Evolutionary conservation across 495 filamentous ascomycete species (phyloP).

Genomic region (Talaromyces ruber): DNA sequence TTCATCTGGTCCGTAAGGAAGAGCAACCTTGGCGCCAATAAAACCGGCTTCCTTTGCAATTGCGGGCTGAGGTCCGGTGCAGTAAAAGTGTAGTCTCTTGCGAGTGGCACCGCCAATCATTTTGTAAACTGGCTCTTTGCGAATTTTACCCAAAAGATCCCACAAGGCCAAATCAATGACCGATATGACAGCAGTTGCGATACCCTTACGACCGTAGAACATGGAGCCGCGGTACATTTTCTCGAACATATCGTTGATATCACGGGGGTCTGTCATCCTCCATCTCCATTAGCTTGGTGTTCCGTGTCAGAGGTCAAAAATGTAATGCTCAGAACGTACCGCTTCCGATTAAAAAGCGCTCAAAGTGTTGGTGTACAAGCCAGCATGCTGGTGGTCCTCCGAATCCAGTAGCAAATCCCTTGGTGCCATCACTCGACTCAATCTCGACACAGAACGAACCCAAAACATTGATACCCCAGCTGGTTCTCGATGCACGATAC

Average conservation of each 20-base stretch:
- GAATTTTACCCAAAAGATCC: slow-evolving; percentile 84
- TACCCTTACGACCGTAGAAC: slow-evolving; percentile 91
- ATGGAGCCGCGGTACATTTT: slow-evolving; percentile 93
- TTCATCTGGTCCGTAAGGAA: slow-evolving; percentile 83
- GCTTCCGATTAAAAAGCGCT: slow-evolving; percentile 79
- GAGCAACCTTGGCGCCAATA: slow-evolving; percentile 78
- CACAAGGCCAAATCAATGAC: slow-evolving; percentile 88
- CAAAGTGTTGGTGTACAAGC: slow-evolving; percentile 85
- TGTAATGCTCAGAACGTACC: slow-evolving; percentile 26
- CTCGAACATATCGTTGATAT: slow-evolving; percentile 83
- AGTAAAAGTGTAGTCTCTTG: slow-evolving; percentile 80
- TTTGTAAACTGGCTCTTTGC: slow-evolving; percentile 89
- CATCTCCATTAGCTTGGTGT: not conserved
- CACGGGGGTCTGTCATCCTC: slow-evolving; percentile 56
- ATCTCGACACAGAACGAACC: slow-evolving; percentile 93
- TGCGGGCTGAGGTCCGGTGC: slow-evolving; percentile 76
- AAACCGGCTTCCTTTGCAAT: slow-evolving; percentile 78
- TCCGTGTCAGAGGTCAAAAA: not conserved
- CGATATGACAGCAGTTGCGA: slow-evolving; percentile 83
- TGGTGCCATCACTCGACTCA: slow-evolving; percentile 78
- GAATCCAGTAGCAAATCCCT: slow-evolving; percentile 89
- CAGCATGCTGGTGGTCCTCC: slow-evolving; percentile 90
- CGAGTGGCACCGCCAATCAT: slow-evolving; percentile 82
- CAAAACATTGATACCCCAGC: slow-evolving; percentile 92
- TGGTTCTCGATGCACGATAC: slow-evolving; percentile 78